Evolutionary conservation across 345 rosid species (phyloP), one percentile per base, ranked within the genome.

Genomic region (Gossypium herbaceum): DNA sequence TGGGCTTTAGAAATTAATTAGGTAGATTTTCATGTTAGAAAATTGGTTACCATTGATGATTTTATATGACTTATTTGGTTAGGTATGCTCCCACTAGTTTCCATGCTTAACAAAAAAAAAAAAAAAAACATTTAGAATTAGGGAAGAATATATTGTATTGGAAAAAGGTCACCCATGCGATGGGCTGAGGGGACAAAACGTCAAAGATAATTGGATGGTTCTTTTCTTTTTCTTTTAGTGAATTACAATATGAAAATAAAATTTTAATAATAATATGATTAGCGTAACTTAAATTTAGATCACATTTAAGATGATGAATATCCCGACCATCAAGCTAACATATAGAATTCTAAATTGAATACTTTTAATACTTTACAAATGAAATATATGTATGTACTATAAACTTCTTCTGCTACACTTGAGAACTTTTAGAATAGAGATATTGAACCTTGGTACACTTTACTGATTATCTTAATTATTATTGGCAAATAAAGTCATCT

Each of bases 241-340:
- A 34, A 34, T 56, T 9, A 4, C 2, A 20, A 61, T 1, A 29
- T 0, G 1, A 29, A 3, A 5, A 29, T 29, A 4, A 29, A 29
- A 29, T 29, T 0, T 4, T 29, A 29, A 3, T 29, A 29, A 0
- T 29, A 29, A 29, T 0, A 0, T 29, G 1, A 34, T 34, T 34
- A 4, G 0, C 2, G 4, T 27, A 27, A 27, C 0, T 27, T 0
- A 27, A 27, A 27, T 27, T 2, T 27, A 3, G 4, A 0, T 27
- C 29, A 27, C 29, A 27, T 27, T 27, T 27, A 34, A 34, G 6
- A 4, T 0, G 6, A 1, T 34, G 39, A 34, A 34, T 0, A 4
- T 0, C 0, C 0, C 3, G 0, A 29, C 0, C 0, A 27, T 27
- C 3, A 27, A 0, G 4, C 0, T 0, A 29, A 0, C 34, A 25